These are phyloP conservation scores for Saccharomyces paradoxus DNA, from an alignment of 805 yeast species.

Conservation along the genomic window DNA sequence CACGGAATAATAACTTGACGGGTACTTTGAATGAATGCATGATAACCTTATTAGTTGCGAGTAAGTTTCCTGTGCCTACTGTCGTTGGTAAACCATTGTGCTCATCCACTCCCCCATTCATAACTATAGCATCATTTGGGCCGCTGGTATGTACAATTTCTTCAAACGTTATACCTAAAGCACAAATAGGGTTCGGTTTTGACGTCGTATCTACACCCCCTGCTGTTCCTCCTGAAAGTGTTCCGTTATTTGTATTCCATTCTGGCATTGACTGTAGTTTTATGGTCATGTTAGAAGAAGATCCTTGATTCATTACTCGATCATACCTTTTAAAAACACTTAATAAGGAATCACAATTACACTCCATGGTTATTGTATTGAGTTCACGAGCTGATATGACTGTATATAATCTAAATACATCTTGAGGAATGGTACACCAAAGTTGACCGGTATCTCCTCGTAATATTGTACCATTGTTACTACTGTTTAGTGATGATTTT, in stretches of 20 bases:
- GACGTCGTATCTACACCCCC: background rate
- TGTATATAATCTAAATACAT: conserved; percentile 23
- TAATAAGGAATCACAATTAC: conserved; percentile 25
- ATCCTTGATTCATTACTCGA: conserved; percentile 22
- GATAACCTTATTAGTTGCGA: conserved; percentile 31
- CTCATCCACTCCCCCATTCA: conserved; percentile 1
- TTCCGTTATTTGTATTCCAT: conserved; percentile 13
- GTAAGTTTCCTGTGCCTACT: conserved; percentile 1
- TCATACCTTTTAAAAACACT: conserved; percentile 28
- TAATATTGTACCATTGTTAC: conserved; percentile 10
- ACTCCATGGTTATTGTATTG: conserved; percentile 27
- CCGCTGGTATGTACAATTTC: conserved; percentile 18
- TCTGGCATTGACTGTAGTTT: conserved; percentile 24
- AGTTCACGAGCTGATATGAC: conserved; percentile 24
- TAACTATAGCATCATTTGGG: conserved; percentile 5
- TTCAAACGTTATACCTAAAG: conserved; percentile 25
- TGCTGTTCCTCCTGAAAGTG: conserved; percentile 1
- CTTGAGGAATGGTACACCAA: conserved; percentile 29
- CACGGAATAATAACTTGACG: conserved; percentile 50
- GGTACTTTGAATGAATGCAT: conserved; percentile 67
- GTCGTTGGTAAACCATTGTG: conserved; percentile 2
- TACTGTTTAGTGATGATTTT: conserved; percentile 7
- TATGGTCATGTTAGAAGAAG: conserved; percentile 22
- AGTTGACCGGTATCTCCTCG: conserved; percentile 27
- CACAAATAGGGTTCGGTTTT: conserved; percentile 20